Conservation (phyloP, 768 basidiomycete genomes). For the Lactarius quietus region DNA sequence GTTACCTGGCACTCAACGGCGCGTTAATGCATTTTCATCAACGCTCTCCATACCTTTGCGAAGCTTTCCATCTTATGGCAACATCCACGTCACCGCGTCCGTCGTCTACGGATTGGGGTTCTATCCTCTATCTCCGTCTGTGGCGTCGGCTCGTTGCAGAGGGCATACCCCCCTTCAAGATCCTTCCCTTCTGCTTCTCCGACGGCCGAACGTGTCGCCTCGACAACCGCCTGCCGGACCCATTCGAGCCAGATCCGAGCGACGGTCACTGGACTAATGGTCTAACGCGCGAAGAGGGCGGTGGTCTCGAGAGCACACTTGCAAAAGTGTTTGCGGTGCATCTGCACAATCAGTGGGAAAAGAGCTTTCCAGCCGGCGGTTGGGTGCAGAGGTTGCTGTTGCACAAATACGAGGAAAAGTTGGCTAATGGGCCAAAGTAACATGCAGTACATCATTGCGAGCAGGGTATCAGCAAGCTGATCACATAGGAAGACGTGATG, state of each 20-base stretch:
- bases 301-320: conserved; percentile 58
- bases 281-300: conserved; percentile 55
- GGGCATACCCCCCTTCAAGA: conserved; percentile 77
- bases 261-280: conserved; percentile 68
- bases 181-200: conserved; percentile 93
- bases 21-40: conserved; percentile 91
- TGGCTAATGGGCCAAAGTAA: conserved; percentile 19
- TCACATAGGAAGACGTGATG: too few species aligned
- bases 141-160: conserved; percentile 78
- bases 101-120: conserved; percentile 91
- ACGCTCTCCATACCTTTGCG: conserved; percentile 94
- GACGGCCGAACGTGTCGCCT: conserved; percentile 89
- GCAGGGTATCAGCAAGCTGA: too few species aligned
- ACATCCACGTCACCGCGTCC: conserved; percentile 66
- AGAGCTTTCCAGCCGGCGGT: conserved; percentile 73
- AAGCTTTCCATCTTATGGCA: conserved; percentile 81
- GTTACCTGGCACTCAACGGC: conserved; percentile 59
- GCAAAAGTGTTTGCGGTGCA: conserved; percentile 82
- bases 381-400: conserved; percentile 86
- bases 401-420: conserved; percentile 49
- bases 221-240: conserved; percentile 91
- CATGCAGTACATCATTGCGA: neutral
- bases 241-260: conserved; percentile 52
- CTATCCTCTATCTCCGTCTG: conserved; percentile 85
- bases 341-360: conserved; percentile 95